A percentile compares a stretch with the other conserved stretches of the same genome.
These are phyloP conservation scores for Biscogniauxia marginata DNA, from an alignment of 2,329 filamentous ascomycete species.

Conservation along the genomic window DNA sequence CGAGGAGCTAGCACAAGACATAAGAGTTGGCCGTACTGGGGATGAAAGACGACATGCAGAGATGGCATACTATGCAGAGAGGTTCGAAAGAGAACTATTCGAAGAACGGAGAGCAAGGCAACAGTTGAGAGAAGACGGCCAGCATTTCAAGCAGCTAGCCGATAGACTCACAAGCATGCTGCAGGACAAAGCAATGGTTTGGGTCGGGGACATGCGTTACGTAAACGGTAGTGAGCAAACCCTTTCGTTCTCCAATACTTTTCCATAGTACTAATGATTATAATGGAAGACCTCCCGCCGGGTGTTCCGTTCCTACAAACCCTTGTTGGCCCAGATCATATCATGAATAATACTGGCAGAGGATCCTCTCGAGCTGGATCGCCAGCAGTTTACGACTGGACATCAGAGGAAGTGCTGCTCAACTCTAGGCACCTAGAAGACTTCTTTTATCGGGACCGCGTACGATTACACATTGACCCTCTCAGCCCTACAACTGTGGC, in stretches of 20 bases:
- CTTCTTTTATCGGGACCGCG: constrained; percentile 11
- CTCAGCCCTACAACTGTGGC: not conserved
- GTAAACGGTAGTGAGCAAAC: not conserved
- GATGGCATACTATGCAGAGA: constrained; percentile 4
- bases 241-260: not conserved
- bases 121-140: constrained; percentile 2
- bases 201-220: constrained; percentile 3
- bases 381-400: not conserved
- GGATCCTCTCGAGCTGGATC: not conserved
- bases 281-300: not conserved
- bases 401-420: constrained; percentile 6
- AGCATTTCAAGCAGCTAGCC: constrained; percentile 4
- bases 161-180: not conserved
- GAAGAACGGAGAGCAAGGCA: constrained; percentile 7
- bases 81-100: constrained; percentile 3
- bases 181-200: constrained; percentile 2
- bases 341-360: not conserved
- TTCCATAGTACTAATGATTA: not conserved
- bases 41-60: constrained; percentile 6
- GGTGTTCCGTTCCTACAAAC: not conserved
- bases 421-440: constrained; percentile 11
- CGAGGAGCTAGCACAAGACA: constrained; percentile 6
- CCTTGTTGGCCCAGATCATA: not conserved
- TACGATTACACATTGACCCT: constrained; percentile 5
- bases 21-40: constrained; percentile 1